Evolutionary conservation across 192 early-diverging fungal species (phyloP), one percentile per base, ranked within the genome.

Genomic region (Umbelopsis sp.): DNA sequence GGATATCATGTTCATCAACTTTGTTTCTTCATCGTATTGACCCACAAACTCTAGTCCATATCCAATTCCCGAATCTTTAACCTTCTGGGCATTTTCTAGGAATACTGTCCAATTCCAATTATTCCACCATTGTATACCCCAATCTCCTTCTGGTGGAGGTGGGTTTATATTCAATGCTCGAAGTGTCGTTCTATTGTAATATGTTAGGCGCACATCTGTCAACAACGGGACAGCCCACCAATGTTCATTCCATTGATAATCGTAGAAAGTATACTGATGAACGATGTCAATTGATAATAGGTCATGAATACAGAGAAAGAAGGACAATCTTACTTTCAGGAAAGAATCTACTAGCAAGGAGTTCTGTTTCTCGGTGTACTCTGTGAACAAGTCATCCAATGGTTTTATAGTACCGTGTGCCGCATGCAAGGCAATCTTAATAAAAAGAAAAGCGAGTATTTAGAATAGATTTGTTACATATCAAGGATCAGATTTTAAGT

Each of bases 11-110:
- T 49, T 41, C 67, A 69, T 49, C 21, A 69, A 21, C 49, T 69
- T 69, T 2, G 67, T 69, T 33, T 69, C 67, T 69, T 69, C 67
- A 37, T 69, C 67, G 37, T 69, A 69, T 52, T 69, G 51, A 13
- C 67, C 67, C 15, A 52, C 48, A n/a, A 69, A 69, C n/a, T 49
- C 51, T 16, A 69, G 27, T 3, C 67, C 67, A 51, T 69, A 69
- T 51, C 67, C 67, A 25, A 69, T 44, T 11, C 67, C 67, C 9
- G 67, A 69, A 15, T 61, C 55, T 30, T 33, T 61, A 23, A 61
- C 55, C 35, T 35, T 33, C 4, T 30, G 55, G 13, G 55, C 55
- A n/a, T n/a, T 61, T n/a, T 61, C 55, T 1, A 61, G n/a, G 35
- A 61, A 61, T 16, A 61, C 55, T 11, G 55, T 61, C 55, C 55